A percentile compares a stretch with the other conserved stretches of the same genome.
phyloP scores from a whole-genome alignment of 129 eudicot genomes.

The Pittosporum tobira region DNA sequence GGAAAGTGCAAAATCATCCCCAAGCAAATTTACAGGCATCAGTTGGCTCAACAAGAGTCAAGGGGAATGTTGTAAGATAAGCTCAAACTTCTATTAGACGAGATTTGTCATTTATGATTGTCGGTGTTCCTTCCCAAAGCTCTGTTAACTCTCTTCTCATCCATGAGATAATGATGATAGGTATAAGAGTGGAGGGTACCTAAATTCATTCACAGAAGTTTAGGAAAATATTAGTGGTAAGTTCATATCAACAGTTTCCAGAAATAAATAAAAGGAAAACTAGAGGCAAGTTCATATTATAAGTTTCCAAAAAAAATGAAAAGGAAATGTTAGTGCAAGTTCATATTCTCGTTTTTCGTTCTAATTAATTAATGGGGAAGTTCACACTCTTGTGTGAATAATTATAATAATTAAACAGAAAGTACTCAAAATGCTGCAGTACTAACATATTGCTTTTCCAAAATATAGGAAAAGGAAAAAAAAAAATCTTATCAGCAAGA shows the following conservation, averaged over 20 bases:
- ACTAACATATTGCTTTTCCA: not conserved
- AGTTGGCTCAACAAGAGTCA: slow-evolving; percentile 3
- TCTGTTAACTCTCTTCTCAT: slow-evolving; percentile 70
- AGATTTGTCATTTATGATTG: slow-evolving; percentile 43
- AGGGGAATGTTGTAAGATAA: not conserved
- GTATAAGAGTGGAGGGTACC: slow-evolving; percentile 93
- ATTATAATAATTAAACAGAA: no score
- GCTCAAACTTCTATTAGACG: slow-evolving; percentile 50
- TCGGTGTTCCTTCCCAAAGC: slow-evolving; percentile 81
- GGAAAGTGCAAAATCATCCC: slow-evolving; percentile 17
- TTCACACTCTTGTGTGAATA: no score
- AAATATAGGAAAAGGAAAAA: no score
- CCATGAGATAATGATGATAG: slow-evolving; percentile 69
- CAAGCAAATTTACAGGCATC: slow-evolving; percentile 33
- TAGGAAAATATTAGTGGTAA: slow-evolving; percentile 3
- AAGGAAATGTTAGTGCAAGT: no score
- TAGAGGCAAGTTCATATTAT: no score
- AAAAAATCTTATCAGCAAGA: not conserved
- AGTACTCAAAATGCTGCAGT: no score
- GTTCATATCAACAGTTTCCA: no score
- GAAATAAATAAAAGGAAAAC: no score
- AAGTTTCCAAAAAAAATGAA: no score
- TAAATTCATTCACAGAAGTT: slow-evolving; percentile 16
- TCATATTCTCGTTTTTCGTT: no score
- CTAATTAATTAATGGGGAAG: no score